A percentile compares a stretch with the other conserved stretches of the same genome.
Conservation (phyloP, 1,284 basidiomycete genomes). For the Moesziomyces sp. region DNA sequence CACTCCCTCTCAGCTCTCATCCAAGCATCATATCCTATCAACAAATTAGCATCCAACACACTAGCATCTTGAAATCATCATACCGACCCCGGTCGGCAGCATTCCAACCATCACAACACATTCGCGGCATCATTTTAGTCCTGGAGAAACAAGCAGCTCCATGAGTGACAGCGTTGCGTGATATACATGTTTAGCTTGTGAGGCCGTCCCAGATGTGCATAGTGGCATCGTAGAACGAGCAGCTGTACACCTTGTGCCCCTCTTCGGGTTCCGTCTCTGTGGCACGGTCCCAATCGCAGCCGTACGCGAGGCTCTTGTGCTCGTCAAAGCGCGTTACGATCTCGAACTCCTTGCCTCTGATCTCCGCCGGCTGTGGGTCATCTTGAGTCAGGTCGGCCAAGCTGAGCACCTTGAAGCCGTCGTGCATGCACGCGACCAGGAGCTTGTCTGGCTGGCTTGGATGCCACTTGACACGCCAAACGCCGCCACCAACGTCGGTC, state of each 20-base stretch:
- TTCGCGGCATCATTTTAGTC: not conserved
- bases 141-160: not conserved
- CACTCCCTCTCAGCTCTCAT: not conserved
- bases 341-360: slow-evolving; percentile 40
- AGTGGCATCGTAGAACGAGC: slow-evolving; percentile 94
- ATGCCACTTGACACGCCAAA: slow-evolving; percentile 97
- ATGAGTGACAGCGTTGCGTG: not conserved
- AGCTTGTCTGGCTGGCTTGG: slow-evolving; percentile 75
- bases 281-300: slow-evolving; percentile 87
- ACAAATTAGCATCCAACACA: not conserved
- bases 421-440: slow-evolving; percentile 94
- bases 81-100: not conserved
- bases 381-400: slow-evolving; percentile 17
- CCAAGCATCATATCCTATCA: not conserved
- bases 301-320: slow-evolving; percentile 90
- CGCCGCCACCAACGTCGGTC: slow-evolving; percentile 85
- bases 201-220: slow-evolving; percentile 79
- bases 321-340: slow-evolving; percentile 76
- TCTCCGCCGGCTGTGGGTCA: slow-evolving; percentile 1
- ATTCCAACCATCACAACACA: not conserved
- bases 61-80: not conserved
- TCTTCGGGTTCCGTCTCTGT: slow-evolving; percentile 55
- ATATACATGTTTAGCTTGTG: slow-evolving; percentile 23
- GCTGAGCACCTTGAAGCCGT: slow-evolving; percentile 79
- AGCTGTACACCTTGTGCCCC: slow-evolving; percentile 80